These are phyloP conservation scores for Sporothrix globosa DNA, from an alignment of 2,329 filamentous ascomycete genomes.

Conservation along the genomic window DNA sequence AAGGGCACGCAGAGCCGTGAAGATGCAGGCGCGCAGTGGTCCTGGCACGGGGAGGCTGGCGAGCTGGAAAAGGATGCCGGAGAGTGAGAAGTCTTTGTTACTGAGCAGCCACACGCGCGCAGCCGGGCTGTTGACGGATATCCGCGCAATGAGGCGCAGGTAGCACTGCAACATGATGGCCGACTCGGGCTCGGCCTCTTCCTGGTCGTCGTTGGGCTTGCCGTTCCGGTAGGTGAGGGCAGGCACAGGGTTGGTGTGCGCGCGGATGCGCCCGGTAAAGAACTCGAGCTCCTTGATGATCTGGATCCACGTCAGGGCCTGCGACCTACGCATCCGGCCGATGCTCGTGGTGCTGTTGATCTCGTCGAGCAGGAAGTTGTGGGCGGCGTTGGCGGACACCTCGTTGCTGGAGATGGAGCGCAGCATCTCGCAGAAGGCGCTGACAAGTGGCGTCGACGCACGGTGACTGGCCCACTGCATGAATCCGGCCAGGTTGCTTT, in stretches of 20 bases:
- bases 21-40: conserved; percentile 80
- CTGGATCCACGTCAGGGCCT: conserved; percentile 88
- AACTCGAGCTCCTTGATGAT: conserved; percentile 89
- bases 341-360: conserved; percentile 63
- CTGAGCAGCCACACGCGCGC: conserved; percentile 75
- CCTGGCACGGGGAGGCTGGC: conserved; percentile 76
- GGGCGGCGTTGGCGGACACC: conserved; percentile 79
- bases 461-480: conserved; percentile 95
- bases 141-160: conserved; percentile 80
- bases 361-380: conserved; percentile 89
- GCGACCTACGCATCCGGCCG: conserved; percentile 77
- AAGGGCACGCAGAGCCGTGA: conserved; percentile 74
- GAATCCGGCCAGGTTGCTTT: conserved; percentile 92
- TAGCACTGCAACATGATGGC: conserved; percentile 97
- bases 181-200: conserved; percentile 85
- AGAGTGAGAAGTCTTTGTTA: conserved; percentile 63
- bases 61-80: conserved; percentile 75
- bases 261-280: conserved; percentile 77
- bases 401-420: conserved; percentile 83
- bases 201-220: conserved; percentile 66
- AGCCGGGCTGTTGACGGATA: conserved; percentile 72
- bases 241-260: conserved; percentile 65
- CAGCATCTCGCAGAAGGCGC: conserved; percentile 95
- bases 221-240: conserved; percentile 58
- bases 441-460: conserved; percentile 93